phyloP scores from a whole-genome alignment of 2,329 filamentous ascomycete species.

The Fusarium foetens region DNA sequence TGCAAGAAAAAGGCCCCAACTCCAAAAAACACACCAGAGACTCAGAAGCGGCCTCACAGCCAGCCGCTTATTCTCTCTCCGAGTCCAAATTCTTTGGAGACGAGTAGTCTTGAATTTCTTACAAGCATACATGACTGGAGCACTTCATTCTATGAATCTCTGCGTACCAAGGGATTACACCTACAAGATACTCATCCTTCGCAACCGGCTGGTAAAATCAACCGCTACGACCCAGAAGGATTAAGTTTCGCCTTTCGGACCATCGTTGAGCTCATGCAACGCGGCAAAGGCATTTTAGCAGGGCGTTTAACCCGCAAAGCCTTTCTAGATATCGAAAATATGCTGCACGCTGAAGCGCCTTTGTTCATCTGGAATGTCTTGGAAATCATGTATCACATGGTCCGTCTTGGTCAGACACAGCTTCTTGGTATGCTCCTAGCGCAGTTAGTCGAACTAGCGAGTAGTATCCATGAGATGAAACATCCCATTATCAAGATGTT shows the following conservation, averaged over 20 bases:
- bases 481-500: conserved; percentile 10
- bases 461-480: not conserved
- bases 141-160: conserved; percentile 4
- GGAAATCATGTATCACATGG: conserved; percentile 20
- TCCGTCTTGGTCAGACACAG: not conserved
- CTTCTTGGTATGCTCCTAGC: conserved; percentile 9
- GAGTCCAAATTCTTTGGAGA: not conserved
- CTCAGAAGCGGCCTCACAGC: not conserved
- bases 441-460: not conserved
- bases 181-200: too few species aligned
- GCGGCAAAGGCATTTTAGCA: conserved; percentile 2
- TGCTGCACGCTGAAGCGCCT: conserved; percentile 14
- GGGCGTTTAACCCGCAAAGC: conserved; percentile 15
- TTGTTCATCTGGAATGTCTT: conserved; percentile 28
- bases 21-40: not conserved
- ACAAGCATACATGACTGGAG: conserved; percentile 17
- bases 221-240: conserved; percentile 13
- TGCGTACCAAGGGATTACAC: not conserved
- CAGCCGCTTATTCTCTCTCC: not conserved
- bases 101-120: conserved; percentile 4
- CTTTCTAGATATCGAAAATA: conserved; percentile 12
- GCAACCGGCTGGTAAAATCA: not conserved
- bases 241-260: conserved; percentile 18
- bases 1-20: rapidly evolving
- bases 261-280: conserved; percentile 4